Evolutionary conservation across 2,329 filamentous ascomycete genomes (phyloP).

Genomic region (Phoma sp.): DNA sequence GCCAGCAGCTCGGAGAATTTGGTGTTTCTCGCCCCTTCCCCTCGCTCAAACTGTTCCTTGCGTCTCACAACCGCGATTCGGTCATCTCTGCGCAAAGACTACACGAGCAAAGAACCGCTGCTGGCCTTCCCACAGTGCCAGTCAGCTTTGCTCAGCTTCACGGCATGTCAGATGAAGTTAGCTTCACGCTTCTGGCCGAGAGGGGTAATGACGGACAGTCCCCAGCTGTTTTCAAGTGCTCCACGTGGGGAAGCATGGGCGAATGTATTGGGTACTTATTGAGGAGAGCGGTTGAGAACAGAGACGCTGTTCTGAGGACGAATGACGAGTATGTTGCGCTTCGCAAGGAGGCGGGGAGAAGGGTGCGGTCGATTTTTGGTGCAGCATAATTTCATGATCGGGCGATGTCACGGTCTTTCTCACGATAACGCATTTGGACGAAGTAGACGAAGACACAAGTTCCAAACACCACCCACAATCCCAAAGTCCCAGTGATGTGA

Average conservation of each 20-base stretch:
- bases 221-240: constrained; percentile 62
- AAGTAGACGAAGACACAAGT: background rate
- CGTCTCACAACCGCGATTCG: constrained; percentile 80
- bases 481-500: background rate
- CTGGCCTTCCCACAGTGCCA: constrained; percentile 54
- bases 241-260: constrained; percentile 62
- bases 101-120: constrained; percentile 47
- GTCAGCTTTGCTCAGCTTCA: constrained; percentile 80
- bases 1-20: constrained; percentile 35
- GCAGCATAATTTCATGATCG: background rate
- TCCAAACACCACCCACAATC: background rate
- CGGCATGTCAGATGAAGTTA: constrained; percentile 95
- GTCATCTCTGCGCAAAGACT: constrained; percentile 62
- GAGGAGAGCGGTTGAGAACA: constrained; percentile 64
- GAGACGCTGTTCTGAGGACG: constrained; percentile 62
- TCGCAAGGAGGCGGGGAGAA: constrained; percentile 31
- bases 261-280: constrained; percentile 82
- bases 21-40: constrained; percentile 43
- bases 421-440: constrained; percentile 1
- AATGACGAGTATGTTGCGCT: constrained; percentile 40
- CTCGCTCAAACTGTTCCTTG: constrained; percentile 69
- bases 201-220: constrained; percentile 37
- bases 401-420: background rate
- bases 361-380: constrained; percentile 23
- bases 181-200: constrained; percentile 53